Base-by-base conservation (phyloP, 2,329 filamentous ascomycete species). In the Raffaelea arxii region DNA sequence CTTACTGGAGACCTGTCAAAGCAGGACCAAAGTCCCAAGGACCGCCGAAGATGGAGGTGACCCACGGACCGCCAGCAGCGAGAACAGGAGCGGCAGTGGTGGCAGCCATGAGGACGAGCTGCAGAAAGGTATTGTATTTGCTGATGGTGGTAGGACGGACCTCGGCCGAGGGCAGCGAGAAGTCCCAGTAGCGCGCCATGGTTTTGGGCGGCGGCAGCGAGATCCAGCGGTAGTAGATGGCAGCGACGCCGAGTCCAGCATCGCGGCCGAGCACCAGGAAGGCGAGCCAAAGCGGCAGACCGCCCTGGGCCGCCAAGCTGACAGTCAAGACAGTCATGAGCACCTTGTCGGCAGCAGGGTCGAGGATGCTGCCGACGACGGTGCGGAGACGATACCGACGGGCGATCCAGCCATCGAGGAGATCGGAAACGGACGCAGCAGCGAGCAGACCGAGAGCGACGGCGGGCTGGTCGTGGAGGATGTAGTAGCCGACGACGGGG, bases 171-270 rank as follows among this genome's bases (percentile, higher is more conserved):
- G 87, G 92, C 14, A 98, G 75, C 3, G 86, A 91, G 61, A 98
- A 97, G 65, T 98, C 92, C 92, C 92, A 98, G 66, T 97, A 98
- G 18, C 92, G 74, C 18, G 77, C 68, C 65, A 96, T 86, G 0
- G 92, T 97, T 67, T 97, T 97, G 2, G 92, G 92, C 0, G 86
- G 82, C 1, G 92, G 92, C 6, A 98, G 75, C 2, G 87, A 94
- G 54, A 96, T 94, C 78, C 88, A 97, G 53, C 92, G 84, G 65
- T 92, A 97, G 69, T 96, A 97, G 55, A 98, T 82, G 22, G 92
- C 92, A 2, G 89, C 80, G 21, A 95, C 74, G 23, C 77, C 89
- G 4, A 98, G 75, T 19, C 82, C 86, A 37, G 86, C 77, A 58
- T 98, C 92, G 38, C 92, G 80, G 24, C 90, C 90, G 4, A 98